Evolutionary conservation across 768 basidiomycete species (phyloP).

Genomic region (Mycena filopes): DNA sequence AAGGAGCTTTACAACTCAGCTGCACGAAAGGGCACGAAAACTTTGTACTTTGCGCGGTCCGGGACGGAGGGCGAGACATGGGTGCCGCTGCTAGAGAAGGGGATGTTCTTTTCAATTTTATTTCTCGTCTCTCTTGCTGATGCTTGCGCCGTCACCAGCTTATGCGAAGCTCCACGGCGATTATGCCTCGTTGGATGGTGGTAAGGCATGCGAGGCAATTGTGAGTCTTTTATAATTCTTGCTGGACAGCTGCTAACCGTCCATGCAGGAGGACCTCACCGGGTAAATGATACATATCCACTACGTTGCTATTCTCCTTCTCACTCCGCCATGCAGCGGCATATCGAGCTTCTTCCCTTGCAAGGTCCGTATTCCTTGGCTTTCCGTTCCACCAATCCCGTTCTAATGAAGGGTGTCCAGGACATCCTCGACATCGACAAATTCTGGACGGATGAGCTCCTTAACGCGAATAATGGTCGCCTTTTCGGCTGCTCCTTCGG

Average conservation of each 20-base stretch:
- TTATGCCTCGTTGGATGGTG: slow-evolving; percentile 55
- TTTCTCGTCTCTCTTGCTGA: background rate
- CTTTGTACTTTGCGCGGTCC: slow-evolving; percentile 61
- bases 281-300: slow-evolving; percentile 46
- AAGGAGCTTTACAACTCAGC: slow-evolving; percentile 56
- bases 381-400: background rate
- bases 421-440: slow-evolving; percentile 61
- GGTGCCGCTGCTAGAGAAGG: slow-evolving; percentile 69
- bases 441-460: slow-evolving; percentile 63
- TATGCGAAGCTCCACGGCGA: slow-evolving; percentile 37
- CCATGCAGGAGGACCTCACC: slow-evolving; percentile 58
- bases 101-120: background rate
- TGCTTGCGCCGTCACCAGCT: background rate
- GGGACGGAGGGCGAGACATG: slow-evolving; percentile 62
- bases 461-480: slow-evolving; percentile 56
- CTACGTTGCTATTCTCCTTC: slow-evolving; percentile 1
- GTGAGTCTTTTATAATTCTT: background rate
- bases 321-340: slow-evolving; percentile 28
- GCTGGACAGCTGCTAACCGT: background rate
- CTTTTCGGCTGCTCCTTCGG: slow-evolving; percentile 61
- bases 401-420: slow-evolving; percentile 35
- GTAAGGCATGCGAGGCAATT: slow-evolving; percentile 59
- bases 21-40: slow-evolving; percentile 58
- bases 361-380: slow-evolving; percentile 34
- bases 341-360: slow-evolving; percentile 41